Evolutionary conservation across 1,139 yeast genomes (phyloP).

Genomic region (Barnettozyma hawaiiensis): DNA sequence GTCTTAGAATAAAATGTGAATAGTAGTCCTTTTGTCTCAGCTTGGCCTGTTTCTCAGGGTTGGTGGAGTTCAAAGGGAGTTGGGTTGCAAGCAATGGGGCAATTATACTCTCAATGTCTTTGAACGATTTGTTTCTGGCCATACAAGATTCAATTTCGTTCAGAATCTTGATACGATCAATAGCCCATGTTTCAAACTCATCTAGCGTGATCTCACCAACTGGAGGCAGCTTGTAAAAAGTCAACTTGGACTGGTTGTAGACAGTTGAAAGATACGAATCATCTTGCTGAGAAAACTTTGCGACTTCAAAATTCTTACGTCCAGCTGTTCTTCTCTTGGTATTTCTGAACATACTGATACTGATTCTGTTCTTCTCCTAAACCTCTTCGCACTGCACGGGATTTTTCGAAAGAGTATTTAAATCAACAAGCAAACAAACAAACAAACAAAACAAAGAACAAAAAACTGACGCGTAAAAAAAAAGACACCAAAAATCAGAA

Average conservation of each 20-base stretch:
- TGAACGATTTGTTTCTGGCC: constrained; percentile 56
- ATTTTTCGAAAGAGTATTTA: not conserved
- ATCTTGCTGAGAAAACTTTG: constrained; percentile 21
- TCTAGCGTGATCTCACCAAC: constrained; percentile 80
- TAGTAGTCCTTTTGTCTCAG: constrained; percentile 88
- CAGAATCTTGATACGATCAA: constrained; percentile 77
- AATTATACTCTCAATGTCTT: constrained; percentile 61
- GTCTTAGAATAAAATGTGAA: constrained; percentile 79
- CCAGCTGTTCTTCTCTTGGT: constrained; percentile 72
- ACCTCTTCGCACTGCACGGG: not conserved
- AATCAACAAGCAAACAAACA: not conserved
- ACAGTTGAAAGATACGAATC: constrained; percentile 26
- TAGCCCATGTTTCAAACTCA: constrained; percentile 93
- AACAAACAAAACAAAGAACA: no score
- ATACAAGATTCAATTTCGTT: constrained; percentile 77
- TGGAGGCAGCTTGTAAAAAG: constrained; percentile 70
- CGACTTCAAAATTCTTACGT: constrained; percentile 56
- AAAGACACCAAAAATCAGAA: not conserved
- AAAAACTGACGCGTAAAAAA: not conserved
- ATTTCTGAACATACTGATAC: constrained; percentile 62
- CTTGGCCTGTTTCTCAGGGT: constrained; percentile 28
- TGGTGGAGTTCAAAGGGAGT: constrained; percentile 51
- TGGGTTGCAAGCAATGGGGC: constrained; percentile 59
- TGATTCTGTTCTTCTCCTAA: not conserved
- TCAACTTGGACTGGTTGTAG: constrained; percentile 29